Base-by-base conservation (phyloP, 2,329 filamentous ascomycete genomes). In the Xylaria sp. region DNA sequence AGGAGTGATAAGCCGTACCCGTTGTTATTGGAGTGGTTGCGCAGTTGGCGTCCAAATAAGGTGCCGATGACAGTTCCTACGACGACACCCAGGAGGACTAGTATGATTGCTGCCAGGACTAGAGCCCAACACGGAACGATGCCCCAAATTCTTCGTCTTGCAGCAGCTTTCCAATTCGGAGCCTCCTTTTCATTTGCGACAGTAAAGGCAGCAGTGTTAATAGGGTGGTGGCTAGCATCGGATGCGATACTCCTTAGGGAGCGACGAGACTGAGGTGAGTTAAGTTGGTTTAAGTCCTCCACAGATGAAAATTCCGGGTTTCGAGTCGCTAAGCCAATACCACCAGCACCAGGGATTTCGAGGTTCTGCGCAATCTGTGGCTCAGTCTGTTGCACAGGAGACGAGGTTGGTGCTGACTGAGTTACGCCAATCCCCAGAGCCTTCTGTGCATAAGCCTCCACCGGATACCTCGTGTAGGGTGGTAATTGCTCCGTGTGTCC, bases 401-500 rank as follows among this genome's bases (percentile, higher is more conserved):
- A 39, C 10, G 59, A 25, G 5, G 63, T n/a, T 25, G 49, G 27
- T 13, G 56, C 53, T 29, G 73, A 54, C 29, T 70, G 72, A 49
- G 72, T 65, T 56, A 72, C 73, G 27, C 73, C 72, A n/a, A 75
- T 71, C 22, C 78, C 76, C 20, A 77, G 72, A 55, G 81, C 78
- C 74, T 86, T 93, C 83, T 78, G 86, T 76, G 76, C 86, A 79
- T 80, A 90, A 0, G 83, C 83, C 63, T 93, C 91, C 59, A 96
- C 92, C 2, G 94, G 93, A 78, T 96, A 97, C 77, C 93, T 86
- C 15, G 93, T 92, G 76, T 98, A 98, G 0, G 95, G 95, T 13
- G 95, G 95, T 20, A 97, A 82, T 77, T 97, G 93, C 79, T 98
- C 95, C 1, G 92, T 90, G 76, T 97, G 94, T 0, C 94, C 94